Base-by-base conservation (phyloP, 2,329 filamentous ascomycete species). In the Periconia digitata region DNA sequence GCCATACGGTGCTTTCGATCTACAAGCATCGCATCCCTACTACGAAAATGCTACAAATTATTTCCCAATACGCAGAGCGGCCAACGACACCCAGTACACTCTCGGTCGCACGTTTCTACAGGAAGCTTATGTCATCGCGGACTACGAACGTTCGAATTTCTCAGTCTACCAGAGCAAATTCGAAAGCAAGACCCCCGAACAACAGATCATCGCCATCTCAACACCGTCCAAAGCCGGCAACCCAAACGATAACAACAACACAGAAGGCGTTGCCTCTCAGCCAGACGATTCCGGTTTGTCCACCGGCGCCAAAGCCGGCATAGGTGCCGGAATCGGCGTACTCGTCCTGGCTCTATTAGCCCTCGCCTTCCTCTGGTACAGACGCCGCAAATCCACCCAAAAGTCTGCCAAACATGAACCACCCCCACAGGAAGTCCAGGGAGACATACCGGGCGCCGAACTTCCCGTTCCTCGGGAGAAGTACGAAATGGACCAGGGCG, bases 61-160 rank as follows among this genome's bases (percentile, higher is more conserved):
- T 60, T 88, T 89, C 50, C 84, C 85, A 3, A 73, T 89, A 40
- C 77, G 80, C 52, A 79, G 79, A 49, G 72, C 81, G 7, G 61
- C 77, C 29, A 76, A 79, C 51, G 75, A 77, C 29, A 74, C 74
- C 12, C 76, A 81, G 53, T 78, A 82, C 60, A 79, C 84, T 13
- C 77, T 89, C 32, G 86, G 86, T 12, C 78, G 85, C 18, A 77
- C 81, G 0, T 86, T 89, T 53, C 71, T 89, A 43, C 86, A 89
- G 62, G 85, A 89, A 69, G 79, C 84, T 3, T 77, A 77, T 47
- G 52, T 77, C 16, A 69, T 62, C 6, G 69, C 74, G 13, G 71
- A 77, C 51, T 76, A 73, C 58, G 74, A 76, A 45, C 63, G 69
- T 17, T 53, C 59, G 10, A 65, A 64, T 17, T 77, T 77, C 66